Base-by-base conservation (phyloP, 352 stramenopile genomes). In the Globisporangium spinosum region DNA sequence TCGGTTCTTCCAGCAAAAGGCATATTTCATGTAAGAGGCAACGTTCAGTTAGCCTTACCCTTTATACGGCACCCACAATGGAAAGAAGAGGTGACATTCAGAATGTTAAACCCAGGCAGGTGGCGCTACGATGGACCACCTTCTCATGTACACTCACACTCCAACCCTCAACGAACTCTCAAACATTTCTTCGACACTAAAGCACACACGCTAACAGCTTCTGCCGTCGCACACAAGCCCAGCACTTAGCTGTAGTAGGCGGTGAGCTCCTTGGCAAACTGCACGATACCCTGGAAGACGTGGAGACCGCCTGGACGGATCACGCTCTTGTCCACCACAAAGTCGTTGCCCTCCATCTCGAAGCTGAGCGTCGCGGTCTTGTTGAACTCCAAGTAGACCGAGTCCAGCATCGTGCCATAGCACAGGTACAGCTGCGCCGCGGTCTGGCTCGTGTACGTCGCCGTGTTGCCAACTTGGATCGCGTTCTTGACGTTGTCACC, bases 341-440 rank as follows among this genome's bases (percentile, higher is more conserved):
- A 79, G 47, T 68, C 22, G 29, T 65, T 56, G 38, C 73, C 73
- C 20, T 71, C 67, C 25, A 77, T 71, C 64, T 79, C 73, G 23
- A 79, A 64, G 7, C 64, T 69, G 2, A 79, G 59, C 38, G 70
- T 62, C 38, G 70, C 70, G 7, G 57, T 64, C 17, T 72, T 65
- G 61, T 66, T 65, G 62, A 63, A 65, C 29, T 62, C 59, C 17
- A 71, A 40, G 56, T 67, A 75, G 20, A 77, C n/a, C 32, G 65
- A 70, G 70, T 79, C 73, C 45, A 69, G 63, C 58, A 76, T 67
- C 34, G 59, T 63, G 2, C 73, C 73, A 29, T 75, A 69, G 35
- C 64, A 40, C 58, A 69, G 49, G 56, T 79, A 79, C 47, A 79
- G 54, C 58, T 76, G 55, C 25, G 47, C 51, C 17, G 66, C 68